Conservation (phyloP, 768 basidiomycete species). For the Leccinum variicolor region DNA sequence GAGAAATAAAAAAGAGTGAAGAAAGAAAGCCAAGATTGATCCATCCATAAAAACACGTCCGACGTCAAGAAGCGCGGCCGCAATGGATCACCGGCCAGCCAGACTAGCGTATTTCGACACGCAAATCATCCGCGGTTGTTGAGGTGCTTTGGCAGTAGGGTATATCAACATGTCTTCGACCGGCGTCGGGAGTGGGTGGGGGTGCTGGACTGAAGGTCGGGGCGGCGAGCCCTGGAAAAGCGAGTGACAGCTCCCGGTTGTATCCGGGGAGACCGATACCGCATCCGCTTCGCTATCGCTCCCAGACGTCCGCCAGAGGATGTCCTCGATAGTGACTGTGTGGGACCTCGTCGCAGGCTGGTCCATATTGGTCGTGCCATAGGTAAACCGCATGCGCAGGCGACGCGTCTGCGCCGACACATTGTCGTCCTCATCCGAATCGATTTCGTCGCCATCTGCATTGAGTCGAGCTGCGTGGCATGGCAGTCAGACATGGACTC, state of each 20-base stretch:
- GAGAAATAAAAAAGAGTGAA: not conserved
- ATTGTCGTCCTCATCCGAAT: constrained; percentile 54
- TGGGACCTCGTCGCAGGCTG: constrained; percentile 31
- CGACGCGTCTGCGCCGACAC: constrained; percentile 50
- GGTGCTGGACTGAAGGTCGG: constrained; percentile 6
- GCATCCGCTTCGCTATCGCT: constrained; percentile 22
- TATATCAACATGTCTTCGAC: constrained; percentile 46
- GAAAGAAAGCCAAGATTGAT: not conserved
- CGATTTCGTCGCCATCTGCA: constrained; percentile 61
- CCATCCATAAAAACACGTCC: not conserved
- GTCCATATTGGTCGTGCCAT: constrained; percentile 14
- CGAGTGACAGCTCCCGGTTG: constrained; percentile 16
- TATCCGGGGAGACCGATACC: constrained; percentile 18
- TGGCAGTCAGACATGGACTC: constrained; percentile 3
- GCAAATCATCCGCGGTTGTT: constrained; percentile 10
- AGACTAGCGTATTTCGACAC: constrained; percentile 31
- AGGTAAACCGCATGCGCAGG: constrained; percentile 37
- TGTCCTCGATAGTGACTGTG: constrained; percentile 25
- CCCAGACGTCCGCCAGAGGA: constrained; percentile 22
- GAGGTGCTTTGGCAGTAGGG: constrained; percentile 10
- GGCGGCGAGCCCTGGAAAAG: constrained; percentile 14
- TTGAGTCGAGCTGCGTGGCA: constrained; percentile 33
- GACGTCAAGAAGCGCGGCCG: not conserved
- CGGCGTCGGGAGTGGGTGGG: constrained; percentile 56
- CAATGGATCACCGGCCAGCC: constrained; percentile 25